Evolutionary conservation across 2,329 filamentous ascomycete species (phyloP).

Genomic region (Fusarium austroafricanum): DNA sequence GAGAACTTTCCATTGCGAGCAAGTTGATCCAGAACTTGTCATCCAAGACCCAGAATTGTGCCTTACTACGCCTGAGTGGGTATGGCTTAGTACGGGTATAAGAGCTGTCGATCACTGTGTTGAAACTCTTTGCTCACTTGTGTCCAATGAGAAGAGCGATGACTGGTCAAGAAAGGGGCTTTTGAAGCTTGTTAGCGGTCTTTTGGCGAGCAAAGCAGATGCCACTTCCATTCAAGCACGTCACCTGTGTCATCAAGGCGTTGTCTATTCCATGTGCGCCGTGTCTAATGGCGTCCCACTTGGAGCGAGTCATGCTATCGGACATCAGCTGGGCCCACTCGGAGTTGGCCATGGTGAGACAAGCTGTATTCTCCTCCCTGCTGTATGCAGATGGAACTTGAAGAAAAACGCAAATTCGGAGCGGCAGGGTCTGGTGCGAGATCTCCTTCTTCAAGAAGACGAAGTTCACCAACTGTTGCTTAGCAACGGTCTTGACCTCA

Average conservation of each 20-base stretch:
- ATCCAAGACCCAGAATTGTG: constrained; percentile 67
- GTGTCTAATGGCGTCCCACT: neutral
- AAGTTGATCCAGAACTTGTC: constrained; percentile 61
- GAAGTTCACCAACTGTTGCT: no score
- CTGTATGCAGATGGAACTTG: constrained; percentile 2
- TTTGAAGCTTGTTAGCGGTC: neutral
- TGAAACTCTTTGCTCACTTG: constrained; percentile 62
- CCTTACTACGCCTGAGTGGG: constrained; percentile 60
- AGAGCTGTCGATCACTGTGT: constrained; percentile 69
- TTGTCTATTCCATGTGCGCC: constrained; percentile 29
- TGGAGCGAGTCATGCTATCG: constrained; percentile 21
- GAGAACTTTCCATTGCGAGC: constrained; percentile 47
- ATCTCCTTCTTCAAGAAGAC: no score
- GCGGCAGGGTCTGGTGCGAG: no score
- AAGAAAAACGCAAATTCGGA: no score
- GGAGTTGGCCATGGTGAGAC: constrained; percentile 13
- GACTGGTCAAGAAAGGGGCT: constrained; percentile 12
- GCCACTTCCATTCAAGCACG: constrained; percentile 56
- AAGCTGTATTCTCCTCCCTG: constrained; percentile 19
- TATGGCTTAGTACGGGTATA: constrained; percentile 70
- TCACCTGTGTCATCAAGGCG: constrained; percentile 61
- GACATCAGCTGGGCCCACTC: constrained; percentile 13
- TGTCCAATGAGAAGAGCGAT: constrained; percentile 51
- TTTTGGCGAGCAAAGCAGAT: constrained; percentile 20
- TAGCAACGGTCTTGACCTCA: no score